Conservation (phyloP, 1,284 basidiomycete species). For the Gomphus bonarii region DNA sequence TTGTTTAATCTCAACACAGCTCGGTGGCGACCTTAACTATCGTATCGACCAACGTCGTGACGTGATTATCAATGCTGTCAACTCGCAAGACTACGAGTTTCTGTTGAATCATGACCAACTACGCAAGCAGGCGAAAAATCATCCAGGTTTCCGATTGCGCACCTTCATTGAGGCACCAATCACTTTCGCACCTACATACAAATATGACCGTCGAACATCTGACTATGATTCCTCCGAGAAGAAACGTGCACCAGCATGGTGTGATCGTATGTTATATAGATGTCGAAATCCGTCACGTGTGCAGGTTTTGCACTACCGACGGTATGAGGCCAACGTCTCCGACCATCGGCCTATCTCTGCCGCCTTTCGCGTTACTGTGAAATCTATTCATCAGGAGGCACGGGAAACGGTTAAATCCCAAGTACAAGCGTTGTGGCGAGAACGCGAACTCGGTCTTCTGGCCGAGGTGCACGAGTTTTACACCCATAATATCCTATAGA, state of each 20-base stretch:
- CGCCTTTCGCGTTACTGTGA: slow-evolving; percentile 62
- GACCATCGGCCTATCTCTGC: slow-evolving; percentile 87
- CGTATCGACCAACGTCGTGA: slow-evolving; percentile 89
- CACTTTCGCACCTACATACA: slow-evolving; percentile 87
- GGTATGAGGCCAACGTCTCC: slow-evolving; percentile 77
- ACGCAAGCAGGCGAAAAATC: slow-evolving; percentile 75
- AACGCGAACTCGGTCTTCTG: slow-evolving; percentile 46
- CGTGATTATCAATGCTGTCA: slow-evolving; percentile 60
- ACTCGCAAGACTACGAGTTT: slow-evolving; percentile 49
- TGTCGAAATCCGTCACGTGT: slow-evolving; percentile 48
- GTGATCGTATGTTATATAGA: slow-evolving; percentile 88
- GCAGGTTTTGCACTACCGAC: slow-evolving; percentile 50
- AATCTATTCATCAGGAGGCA: slow-evolving; percentile 52
- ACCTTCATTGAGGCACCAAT: slow-evolving; percentile 78
- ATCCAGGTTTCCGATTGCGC: slow-evolving; percentile 79
- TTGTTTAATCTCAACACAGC: slow-evolving; percentile 25
- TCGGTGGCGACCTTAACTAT: slow-evolving; percentile 84
- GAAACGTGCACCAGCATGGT: slow-evolving; percentile 87
- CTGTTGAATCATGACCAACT: slow-evolving; percentile 84
- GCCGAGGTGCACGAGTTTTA: slow-evolving; percentile 44
- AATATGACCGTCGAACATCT: slow-evolving; percentile 75
- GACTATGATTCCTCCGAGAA: slow-evolving; percentile 88
- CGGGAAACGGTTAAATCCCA: slow-evolving; percentile 45
- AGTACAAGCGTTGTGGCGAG: slow-evolving; percentile 49
- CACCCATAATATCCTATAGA: slow-evolving; percentile 21